Conservation (phyloP, 352 stramenopile genomes). For the Bremia lactucae region DNA sequence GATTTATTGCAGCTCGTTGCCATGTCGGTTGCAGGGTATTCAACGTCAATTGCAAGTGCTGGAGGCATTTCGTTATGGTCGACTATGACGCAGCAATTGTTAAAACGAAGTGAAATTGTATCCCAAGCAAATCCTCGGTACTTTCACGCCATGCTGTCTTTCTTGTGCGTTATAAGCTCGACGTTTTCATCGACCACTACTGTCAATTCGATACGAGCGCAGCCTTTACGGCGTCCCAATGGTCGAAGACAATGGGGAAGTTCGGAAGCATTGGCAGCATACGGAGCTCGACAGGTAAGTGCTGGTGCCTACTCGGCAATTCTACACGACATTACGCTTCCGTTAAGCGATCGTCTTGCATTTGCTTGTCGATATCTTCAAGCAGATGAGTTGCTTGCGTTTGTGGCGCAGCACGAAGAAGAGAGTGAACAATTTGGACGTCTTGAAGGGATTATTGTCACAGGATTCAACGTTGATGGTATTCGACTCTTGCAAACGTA, state of each 20-base stretch:
- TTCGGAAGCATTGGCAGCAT: conserved; percentile 36
- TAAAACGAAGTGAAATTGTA: conserved; percentile 66
- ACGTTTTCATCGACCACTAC: conserved; percentile 22
- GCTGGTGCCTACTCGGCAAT: conserved; percentile 58
- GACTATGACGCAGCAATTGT: conserved; percentile 67
- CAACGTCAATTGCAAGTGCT: conserved; percentile 31
- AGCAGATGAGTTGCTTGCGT: conserved; percentile 72
- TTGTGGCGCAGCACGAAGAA: conserved; percentile 67
- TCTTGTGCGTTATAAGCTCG: conserved; percentile 43
- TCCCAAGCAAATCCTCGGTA: conserved; percentile 54
- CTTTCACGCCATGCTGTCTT: conserved; percentile 72
- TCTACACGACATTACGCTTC: conserved; percentile 78
- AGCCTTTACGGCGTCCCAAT: conserved; percentile 20
- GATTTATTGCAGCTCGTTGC: conserved; percentile 83
- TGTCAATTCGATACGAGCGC: conserved; percentile 16
- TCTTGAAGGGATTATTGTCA: conserved; percentile 87
- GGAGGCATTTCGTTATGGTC: conserved; percentile 52
- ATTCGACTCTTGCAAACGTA: conserved; percentile 87
- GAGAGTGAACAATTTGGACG: conserved; percentile 76
- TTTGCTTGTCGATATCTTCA: conserved; percentile 88
- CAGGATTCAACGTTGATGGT: conserved; percentile 72
- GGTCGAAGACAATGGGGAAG: conserved; percentile 50
- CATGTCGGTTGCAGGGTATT: conserved; percentile 81
- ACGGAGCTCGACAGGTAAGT: conserved; percentile 22
- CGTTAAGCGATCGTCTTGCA: conserved; percentile 82